A percentile compares a stretch with the other conserved stretches of the same genome.
These are phyloP conservation scores for Lavandula angustifolia DNA, from an alignment of 257 asterid genomes.

Conservation along the genomic window DNA sequence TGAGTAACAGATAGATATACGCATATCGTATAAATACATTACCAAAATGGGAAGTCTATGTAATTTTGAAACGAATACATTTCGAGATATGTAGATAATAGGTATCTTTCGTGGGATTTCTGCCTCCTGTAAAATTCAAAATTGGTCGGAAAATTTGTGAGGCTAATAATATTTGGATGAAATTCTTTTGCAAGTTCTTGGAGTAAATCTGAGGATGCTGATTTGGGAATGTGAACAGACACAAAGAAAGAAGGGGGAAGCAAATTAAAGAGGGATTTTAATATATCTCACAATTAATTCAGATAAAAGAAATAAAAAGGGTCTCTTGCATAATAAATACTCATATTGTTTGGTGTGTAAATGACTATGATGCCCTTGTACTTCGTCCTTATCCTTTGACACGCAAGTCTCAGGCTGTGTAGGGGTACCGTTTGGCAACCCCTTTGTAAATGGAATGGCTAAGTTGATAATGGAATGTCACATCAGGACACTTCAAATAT, in stretches of 20 bases:
- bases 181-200: slow-evolving; percentile 19
- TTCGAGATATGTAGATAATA: slow-evolving; percentile 35
- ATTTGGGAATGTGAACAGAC: slow-evolving; percentile 35
- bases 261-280: slow-evolving; percentile 7
- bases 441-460: slow-evolving; percentile 20
- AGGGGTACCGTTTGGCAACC: slow-evolving; percentile 33
- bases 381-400: slow-evolving; percentile 43
- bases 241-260: slow-evolving; percentile 14
- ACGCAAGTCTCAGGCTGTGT: slow-evolving; percentile 22
- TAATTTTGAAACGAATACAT: slow-evolving; percentile 22
- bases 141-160: slow-evolving; percentile 28
- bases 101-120: slow-evolving; percentile 27
- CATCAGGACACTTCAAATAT: not conserved
- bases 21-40: not conserved
- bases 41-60: slow-evolving; percentile 27
- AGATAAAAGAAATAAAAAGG: slow-evolving; percentile 14
- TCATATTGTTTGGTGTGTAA: not conserved
- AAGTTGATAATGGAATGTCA: slow-evolving; percentile 19
- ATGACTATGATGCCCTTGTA: slow-evolving; percentile 30
- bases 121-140: slow-evolving; percentile 28
- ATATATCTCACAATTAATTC: slow-evolving; percentile 14
- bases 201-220: slow-evolving; percentile 39
- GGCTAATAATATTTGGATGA: slow-evolving; percentile 39
- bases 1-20: slow-evolving; percentile 8
- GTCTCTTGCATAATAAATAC: not conserved